phyloP scores from a whole-genome alignment of 2,329 filamentous ascomycete species.

The Zasmidium angulare region DNA sequence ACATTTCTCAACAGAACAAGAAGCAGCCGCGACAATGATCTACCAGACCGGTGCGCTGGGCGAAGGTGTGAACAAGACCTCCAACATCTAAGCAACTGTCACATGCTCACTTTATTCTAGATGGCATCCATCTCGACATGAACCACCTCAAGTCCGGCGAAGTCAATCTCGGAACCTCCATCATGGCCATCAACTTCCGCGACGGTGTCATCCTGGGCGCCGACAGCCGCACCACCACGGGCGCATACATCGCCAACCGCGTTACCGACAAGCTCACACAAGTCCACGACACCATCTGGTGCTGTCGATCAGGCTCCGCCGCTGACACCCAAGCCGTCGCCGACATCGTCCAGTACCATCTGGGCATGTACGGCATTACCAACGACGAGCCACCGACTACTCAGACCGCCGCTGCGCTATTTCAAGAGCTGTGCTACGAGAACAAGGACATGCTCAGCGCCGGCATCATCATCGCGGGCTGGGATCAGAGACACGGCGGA shows the following conservation, averaged over 20 bases:
- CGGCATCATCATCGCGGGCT: constrained; percentile 97
- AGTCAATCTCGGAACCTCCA: constrained; percentile 97
- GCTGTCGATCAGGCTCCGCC: constrained; percentile 94
- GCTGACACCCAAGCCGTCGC: constrained; percentile 97
- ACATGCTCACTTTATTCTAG: constrained; percentile 48
- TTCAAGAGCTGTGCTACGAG: constrained; percentile 96
- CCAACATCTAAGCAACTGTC: neutral
- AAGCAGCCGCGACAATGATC: constrained; percentile 30
- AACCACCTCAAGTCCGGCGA: constrained; percentile 97
- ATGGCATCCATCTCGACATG: constrained; percentile 99
- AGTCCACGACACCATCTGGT: constrained; percentile 99
- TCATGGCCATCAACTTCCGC: constrained; percentile 99
- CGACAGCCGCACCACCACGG: constrained; percentile 95
- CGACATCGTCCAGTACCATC: constrained; percentile 95
- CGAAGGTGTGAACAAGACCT: constrained; percentile 35
- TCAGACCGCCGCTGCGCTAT: constrained; percentile 90
- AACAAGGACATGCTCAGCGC: constrained; percentile 95
- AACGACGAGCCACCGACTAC: constrained; percentile 91
- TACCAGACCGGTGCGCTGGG: constrained; percentile 42
- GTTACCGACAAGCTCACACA: constrained; percentile 99
- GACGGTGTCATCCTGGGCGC: constrained; percentile 97
- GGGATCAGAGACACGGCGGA: constrained; percentile 90
- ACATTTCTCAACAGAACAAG: neutral
- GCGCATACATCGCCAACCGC: constrained; percentile 97
- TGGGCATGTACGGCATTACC: constrained; percentile 85